Evolutionary conservation across 2,329 filamentous ascomycete species (phyloP), one percentile per base, ranked within the genome.

Genomic region (Scytalidium lignicola): DNA sequence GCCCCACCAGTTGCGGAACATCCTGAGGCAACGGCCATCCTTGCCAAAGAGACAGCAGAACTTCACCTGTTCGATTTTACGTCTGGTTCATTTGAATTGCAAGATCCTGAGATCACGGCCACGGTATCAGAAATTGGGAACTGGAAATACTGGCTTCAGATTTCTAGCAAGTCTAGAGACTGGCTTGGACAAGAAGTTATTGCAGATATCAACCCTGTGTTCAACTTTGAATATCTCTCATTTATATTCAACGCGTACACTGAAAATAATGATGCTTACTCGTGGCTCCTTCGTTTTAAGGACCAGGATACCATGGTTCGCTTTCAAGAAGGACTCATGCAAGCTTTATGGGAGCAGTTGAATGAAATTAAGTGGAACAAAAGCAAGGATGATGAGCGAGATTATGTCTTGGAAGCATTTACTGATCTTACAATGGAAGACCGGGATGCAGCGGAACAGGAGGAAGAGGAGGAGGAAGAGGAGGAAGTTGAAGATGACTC

Each of bases 201-300:
- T 23, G 86, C 89, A 6, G 93, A 99, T 59, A 90, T 97, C 68
- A 97, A 97, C 61, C 93, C 93, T 0, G 91, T 99, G 18, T 99
- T 97, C 75, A 97, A 97, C 70, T 97, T 96, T 58, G 93, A 99
- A 67, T 97, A 92, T 61, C 76, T 96, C n/a, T 97, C 92, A 0
- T 97, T 97, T 66, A 96, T 99, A 62, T 99, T 99, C 78, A 99
- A 99, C 63, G 90, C 96, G 65, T 97, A 96, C 66, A 80, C 86
- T 13, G 79, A 85, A 29, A 89, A 96, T 67, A 90, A 91, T 2
- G 88, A 87, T 1, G 92, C 93, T 3, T 95, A 91, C 67, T 99
- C 93, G 1, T 99, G 93, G 92, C 79, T 99, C 13, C 74, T 99
- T 29, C 85, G 91, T 13, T 99, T 99, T 73, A 89, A 86, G 61